Percentiles rank a stretch among this genome's conserved stretches.
These are phyloP conservation scores for Penicillium sp. DNA, from an alignment of 2,329 filamentous ascomycete genomes.

Conservation along the genomic window DNA sequence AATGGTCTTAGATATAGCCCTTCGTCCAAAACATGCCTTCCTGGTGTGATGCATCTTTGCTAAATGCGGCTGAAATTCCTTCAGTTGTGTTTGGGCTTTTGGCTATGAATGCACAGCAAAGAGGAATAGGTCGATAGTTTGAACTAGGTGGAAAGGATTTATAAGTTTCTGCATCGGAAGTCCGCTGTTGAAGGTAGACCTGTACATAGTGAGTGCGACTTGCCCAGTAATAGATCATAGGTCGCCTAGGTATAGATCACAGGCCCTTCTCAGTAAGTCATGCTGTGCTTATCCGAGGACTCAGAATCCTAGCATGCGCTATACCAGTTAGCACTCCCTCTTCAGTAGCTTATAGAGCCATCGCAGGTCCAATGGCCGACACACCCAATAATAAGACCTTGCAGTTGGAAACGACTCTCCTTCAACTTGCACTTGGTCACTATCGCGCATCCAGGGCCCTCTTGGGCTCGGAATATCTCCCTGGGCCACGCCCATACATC, in stretches of 20 bases:
- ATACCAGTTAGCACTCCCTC: too few species aligned
- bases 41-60: constrained; percentile 52
- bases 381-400: too few species aligned
- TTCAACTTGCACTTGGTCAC: too few species aligned
- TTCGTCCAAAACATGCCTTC: constrained; percentile 33
- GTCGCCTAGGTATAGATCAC: neutral
- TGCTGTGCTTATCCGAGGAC: neutral
- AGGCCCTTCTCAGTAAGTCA: neutral
- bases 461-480: neutral
- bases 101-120: constrained; percentile 49
- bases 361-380: neutral
- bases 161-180: constrained; percentile 18
- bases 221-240: too few species aligned
- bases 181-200: constrained; percentile 10
- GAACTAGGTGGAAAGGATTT: constrained; percentile 28
- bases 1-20: constrained; percentile 26
- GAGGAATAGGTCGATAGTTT: constrained; percentile 48
- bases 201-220: neutral
- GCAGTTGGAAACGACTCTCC: too few species aligned
- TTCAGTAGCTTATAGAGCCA: too few species aligned
- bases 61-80: constrained; percentile 45
- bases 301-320: neutral
- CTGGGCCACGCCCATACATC: neutral
- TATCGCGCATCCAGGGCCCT: neutral
- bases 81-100: constrained; percentile 45